Conservation (phyloP, 164 flowering plant species). For the Platanus orientalis region DNA sequence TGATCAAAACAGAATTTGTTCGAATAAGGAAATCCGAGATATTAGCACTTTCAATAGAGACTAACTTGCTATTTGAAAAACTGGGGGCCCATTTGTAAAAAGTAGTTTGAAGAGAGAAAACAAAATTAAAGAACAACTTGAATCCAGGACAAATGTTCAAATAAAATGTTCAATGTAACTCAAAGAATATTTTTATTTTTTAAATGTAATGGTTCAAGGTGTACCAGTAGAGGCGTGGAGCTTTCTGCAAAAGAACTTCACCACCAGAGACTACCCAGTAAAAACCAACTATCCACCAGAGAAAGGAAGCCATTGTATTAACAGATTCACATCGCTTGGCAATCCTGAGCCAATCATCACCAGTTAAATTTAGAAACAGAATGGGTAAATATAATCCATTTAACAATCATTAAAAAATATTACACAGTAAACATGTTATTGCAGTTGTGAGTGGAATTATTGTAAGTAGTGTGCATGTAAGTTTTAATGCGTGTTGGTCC, state of each 20-base stretch:
- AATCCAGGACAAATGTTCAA: background rate
- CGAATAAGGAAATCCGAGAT: too few species aligned
- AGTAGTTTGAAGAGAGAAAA: background rate
- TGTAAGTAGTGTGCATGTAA: too few species aligned
- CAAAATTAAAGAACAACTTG: background rate
- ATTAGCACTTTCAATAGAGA: background rate
- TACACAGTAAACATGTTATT: too few species aligned
- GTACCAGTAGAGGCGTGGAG: slow-evolving; percentile 95
- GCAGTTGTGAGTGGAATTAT: too few species aligned
- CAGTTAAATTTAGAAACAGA: slow-evolving; percentile 13
- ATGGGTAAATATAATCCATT: background rate
- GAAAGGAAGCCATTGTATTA: slow-evolving; percentile 82
- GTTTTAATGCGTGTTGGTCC: too few species aligned
- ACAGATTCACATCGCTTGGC: slow-evolving; percentile 77
- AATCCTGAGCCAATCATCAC: slow-evolving; percentile 34
- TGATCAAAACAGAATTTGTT: too few species aligned
- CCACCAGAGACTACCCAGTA: slow-evolving; percentile 97
- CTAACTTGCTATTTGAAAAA: background rate
- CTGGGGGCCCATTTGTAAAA: background rate
- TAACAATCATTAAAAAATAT: too few species aligned
- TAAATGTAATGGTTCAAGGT: background rate
- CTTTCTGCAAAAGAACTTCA: slow-evolving; percentile 53
- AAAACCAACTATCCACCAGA: slow-evolving; percentile 99
- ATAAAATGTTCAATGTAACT: background rate
- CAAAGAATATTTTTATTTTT: background rate